A percentile compares a stretch with the other conserved stretches of the same genome.
phyloP scores from a whole-genome alignment of 345 rosid species.

The Rhizophora apiculata region DNA sequence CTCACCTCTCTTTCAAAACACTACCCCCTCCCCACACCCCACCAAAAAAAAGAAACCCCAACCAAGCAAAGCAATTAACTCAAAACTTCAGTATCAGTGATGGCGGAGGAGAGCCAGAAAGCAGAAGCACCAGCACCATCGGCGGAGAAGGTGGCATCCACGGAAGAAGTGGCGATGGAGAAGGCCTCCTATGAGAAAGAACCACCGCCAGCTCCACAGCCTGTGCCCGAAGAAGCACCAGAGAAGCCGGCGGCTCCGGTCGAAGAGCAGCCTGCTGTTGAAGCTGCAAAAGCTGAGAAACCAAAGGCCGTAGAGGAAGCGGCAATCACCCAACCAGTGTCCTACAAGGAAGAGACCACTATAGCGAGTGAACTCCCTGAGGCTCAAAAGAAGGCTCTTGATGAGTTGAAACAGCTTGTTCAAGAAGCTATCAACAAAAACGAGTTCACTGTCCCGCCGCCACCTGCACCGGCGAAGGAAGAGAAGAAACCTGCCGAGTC shows the following conservation, averaged over 20 bases:
- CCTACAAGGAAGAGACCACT: slow-evolving; percentile 30
- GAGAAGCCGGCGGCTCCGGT: slow-evolving; percentile 4
- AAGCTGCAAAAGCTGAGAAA: slow-evolving; percentile 18
- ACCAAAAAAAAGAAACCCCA: too few relatives aligned
- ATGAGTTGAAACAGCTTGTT: slow-evolving; percentile 25
- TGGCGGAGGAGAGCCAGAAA: slow-evolving; percentile 47
- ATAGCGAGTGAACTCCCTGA: slow-evolving; percentile 25
- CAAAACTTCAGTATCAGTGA: background rate
- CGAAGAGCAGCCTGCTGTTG: background rate
- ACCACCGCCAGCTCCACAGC: slow-evolving; percentile 25
- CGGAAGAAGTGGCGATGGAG: slow-evolving; percentile 30
- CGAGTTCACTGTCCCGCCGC: slow-evolving; percentile 25
- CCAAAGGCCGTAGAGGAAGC: slow-evolving; percentile 9
- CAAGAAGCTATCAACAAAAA: slow-evolving; percentile 27
- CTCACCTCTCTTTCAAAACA: background rate
- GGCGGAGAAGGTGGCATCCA: background rate
- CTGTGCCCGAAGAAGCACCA: slow-evolving; percentile 24
- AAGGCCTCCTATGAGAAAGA: slow-evolving; percentile 35
- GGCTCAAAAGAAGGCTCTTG: slow-evolving; percentile 26
- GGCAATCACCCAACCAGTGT: slow-evolving; percentile 9
- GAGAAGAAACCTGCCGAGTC: slow-evolving; percentile 15
- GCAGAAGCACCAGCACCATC: slow-evolving; percentile 32
- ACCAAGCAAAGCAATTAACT: background rate
- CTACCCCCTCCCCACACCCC: too few relatives aligned
- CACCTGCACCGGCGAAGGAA: slow-evolving; percentile 9